phyloP scores from a whole-genome alignment of 1,284 basidiomycete genomes.

The Austroboletus niveus region DNA sequence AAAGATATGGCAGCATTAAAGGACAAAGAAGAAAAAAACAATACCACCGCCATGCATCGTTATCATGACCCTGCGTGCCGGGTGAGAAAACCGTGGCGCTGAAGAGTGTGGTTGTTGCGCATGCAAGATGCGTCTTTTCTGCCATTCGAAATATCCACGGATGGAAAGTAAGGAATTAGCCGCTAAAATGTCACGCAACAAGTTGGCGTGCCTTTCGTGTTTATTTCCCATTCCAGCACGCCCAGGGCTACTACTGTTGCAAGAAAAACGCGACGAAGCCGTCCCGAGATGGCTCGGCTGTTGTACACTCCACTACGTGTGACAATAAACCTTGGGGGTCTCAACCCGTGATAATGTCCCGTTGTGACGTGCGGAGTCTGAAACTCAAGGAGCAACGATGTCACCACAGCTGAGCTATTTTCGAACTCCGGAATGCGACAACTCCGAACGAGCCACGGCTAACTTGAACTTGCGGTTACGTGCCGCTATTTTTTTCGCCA shows the following conservation, averaged over 20 bases:
- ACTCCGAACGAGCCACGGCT: slow-evolving; percentile 15
- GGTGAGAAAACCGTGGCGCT: slow-evolving; percentile 20
- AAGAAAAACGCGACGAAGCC: not conserved
- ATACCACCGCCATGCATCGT: no score
- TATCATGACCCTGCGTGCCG: not conserved
- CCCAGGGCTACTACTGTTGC: not conserved
- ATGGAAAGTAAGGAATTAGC: not conserved
- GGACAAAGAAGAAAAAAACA: no score
- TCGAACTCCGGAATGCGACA: slow-evolving; percentile 14
- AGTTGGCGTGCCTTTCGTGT: slow-evolving; percentile 3
- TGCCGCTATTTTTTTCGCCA: slow-evolving; percentile 20
- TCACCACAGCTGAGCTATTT: slow-evolving; percentile 4
- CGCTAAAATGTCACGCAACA: slow-evolving; percentile 16
- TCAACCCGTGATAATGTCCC: not conserved
- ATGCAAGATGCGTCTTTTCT: slow-evolving; percentile 29
- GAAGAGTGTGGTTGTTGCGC: not conserved
- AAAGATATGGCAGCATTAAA: no score
- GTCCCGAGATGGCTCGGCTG: no score
- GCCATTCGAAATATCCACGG: slow-evolving; percentile 27
- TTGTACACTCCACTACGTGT: no score
- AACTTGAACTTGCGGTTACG: slow-evolving; percentile 13
- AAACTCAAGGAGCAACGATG: slow-evolving; percentile 8
- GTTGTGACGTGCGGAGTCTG: slow-evolving; percentile 21
- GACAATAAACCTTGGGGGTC: slow-evolving; percentile 9
- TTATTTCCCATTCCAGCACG: slow-evolving; percentile 2